A percentile compares a stretch with the other conserved stretches of the same genome.
Conservation (phyloP, 2,329 filamentous ascomycete genomes). For the Fusarium agapanthi region DNA sequence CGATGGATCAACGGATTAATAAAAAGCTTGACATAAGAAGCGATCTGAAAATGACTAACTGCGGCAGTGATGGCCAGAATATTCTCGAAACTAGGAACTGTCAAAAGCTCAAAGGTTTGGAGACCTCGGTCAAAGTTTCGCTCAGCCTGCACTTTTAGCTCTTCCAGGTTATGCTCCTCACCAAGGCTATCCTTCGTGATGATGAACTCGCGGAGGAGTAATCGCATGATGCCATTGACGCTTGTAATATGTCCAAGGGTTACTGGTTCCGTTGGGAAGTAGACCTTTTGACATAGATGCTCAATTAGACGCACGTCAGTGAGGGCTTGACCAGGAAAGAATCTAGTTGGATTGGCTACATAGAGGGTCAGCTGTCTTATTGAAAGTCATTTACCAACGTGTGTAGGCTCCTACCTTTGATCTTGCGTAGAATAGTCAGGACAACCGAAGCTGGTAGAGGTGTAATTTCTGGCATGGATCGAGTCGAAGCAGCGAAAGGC, state of each 20-base stretch:
- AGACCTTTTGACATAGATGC: conserved; percentile 25
- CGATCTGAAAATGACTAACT: background rate
- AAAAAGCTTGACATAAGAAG: accelerated
- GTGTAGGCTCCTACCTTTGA: conserved; percentile 1
- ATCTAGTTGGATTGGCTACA: background rate
- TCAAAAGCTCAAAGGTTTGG: conserved; percentile 27
- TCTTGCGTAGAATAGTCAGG: conserved; percentile 9
- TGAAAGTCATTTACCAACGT: no score
- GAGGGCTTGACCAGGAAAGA: conserved; percentile 22
- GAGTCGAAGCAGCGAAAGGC: background rate
- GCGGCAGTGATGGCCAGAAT: conserved; percentile 16
- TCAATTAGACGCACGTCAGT: conserved; percentile 19
- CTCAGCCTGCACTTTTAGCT: conserved; percentile 7
- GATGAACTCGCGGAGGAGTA: conserved; percentile 16
- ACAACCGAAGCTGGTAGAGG: conserved; percentile 13
- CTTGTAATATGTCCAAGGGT: conserved; percentile 21
- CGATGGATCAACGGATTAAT: accelerated
- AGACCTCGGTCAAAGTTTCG: conserved; percentile 25
- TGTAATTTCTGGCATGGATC: background rate
- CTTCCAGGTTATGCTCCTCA: conserved; percentile 16
- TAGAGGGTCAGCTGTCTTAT: background rate
- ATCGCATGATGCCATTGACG: conserved; percentile 23
- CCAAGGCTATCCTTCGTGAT: conserved; percentile 10
- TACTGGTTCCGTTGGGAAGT: conserved; percentile 30
- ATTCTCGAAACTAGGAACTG: conserved; percentile 32